Base-by-base conservation (phyloP, 2,329 filamentous ascomycete species). In the Dactylellina cionopaga region DNA sequence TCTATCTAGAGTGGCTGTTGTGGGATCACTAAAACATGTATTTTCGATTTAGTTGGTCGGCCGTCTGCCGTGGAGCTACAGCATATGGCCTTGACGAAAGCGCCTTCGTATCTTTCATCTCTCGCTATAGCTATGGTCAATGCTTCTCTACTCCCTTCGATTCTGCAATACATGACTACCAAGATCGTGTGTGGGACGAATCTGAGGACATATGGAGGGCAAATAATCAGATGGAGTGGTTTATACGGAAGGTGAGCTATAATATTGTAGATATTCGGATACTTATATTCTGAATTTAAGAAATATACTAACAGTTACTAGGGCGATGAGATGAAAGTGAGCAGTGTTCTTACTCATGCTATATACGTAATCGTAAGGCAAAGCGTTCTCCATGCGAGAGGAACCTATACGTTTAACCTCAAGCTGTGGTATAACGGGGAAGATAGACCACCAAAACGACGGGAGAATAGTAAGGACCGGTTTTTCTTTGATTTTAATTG, bases 61-160 rank as follows among this genome's bases (percentile, higher is more conserved):
- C 59, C 7, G 59, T 64, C 33, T 64, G 46, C 17, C 46, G 59
- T n/a, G 59, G 59, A 7, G 59, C 59, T 22, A 55, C 49, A 5
- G 35, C 39, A n/a, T 64, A 33, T 31, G 59, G 59, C n/a, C 33
- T 64, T 5, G 33, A 64, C 13, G 25, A 55, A 15, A 31, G 31
- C 13, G 11, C 56, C 5, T 39, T 54, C 10, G 31, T 54, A n/a
- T 54, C 49, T 15, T 54, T 39, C 13, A 39, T 47, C 13, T 17
- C 39, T 11, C 56, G 56, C 25, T 29, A 60, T 35, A 60, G 56
- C 29, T 60, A 49, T 19, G 56, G 56, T 25, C 43, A 60, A 27
- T 10, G 27, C 5, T 11, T 47, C 2, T 35, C 6, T 27, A 29
- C 49, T 27, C 25, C 27, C 10, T 60, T 60, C 19, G 41, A 49